phyloP scores from a whole-genome alignment of 306 rosid species.

The Cucurbita pepo region DNA sequence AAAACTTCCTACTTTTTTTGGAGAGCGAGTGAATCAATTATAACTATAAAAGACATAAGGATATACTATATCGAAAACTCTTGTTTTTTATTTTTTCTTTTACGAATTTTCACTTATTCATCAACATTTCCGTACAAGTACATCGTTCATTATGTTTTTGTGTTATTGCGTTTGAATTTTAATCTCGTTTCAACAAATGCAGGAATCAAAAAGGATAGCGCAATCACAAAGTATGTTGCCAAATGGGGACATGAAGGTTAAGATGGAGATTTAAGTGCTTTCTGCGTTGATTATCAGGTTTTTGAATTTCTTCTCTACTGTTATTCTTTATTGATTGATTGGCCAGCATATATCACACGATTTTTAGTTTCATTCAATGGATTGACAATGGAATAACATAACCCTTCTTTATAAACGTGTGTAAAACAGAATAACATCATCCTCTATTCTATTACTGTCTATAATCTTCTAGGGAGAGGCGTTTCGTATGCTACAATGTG shows the following conservation, averaged over 20 bases:
- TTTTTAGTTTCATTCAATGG: background rate
- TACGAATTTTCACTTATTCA: background rate
- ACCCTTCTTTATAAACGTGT: background rate
- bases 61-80: background rate
- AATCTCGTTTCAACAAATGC: slow-evolving; percentile 7
- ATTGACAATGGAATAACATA: background rate
- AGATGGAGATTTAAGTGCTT: slow-evolving; percentile 36
- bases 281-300: background rate
- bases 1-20: background rate
- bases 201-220: slow-evolving; percentile 68
- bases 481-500: background rate
- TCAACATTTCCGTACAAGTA: background rate
- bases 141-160: background rate
- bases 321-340: background rate
- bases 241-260: slow-evolving; percentile 76
- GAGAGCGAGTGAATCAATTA: background rate
- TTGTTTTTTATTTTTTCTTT: background rate
- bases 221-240: slow-evolving; percentile 60
- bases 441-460: background rate
- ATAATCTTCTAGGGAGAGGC: background rate
- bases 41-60: background rate
- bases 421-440: background rate
- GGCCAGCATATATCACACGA: background rate
- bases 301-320: background rate
- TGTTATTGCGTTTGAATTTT: background rate